Base-by-base conservation (phyloP, 2,329 filamentous ascomycete genomes). In the Verticillium zaregamsianum region DNA sequence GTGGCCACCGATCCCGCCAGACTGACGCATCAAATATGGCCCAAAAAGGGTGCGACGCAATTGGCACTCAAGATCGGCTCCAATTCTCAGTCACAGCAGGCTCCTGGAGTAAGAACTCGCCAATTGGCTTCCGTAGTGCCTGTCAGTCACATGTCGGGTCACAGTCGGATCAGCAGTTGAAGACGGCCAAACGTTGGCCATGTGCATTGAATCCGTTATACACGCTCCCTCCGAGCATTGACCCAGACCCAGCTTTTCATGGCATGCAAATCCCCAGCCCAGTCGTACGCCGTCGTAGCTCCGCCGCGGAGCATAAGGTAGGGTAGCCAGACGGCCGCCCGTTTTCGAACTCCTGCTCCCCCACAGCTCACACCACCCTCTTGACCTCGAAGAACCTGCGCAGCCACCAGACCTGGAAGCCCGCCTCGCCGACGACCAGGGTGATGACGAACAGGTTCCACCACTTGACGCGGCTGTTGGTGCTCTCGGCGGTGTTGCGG, bases 351-450 rank as follows among this genome's bases (percentile, higher is more conserved):
- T 35, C 20, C 45, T 32, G 28, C 31, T 58, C 12, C 56, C 12
- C n/a, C 20, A 25, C 28, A n/a, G n/a, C 37, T 77, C 78, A 89
- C 68, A 89, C 85, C 59, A 89, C 85, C 58, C 86, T 81, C 80
- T 90, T 87, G 70, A 90, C 87, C 88, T 97, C 93, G 74, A 97
- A 97, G 85, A 99, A 99, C 73, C 95, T 87, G 81, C 96, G 95
- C 75, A 99, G 79, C 93, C 95, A 99, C 94, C 95, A 99, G 67
- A 99, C 94, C 82, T 99, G 95, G 83, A 99, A 99, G 68, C 97
- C 82, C 64, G 93, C 95, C 82, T 98, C 92, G 71, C 90, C 93
- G 67, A 96, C 83, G 66, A 99, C 86, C 58, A 98, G 88, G 61
- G 87, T 85, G 67, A 99, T 87, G 79, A 99, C 93, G 78, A 98